phyloP scores from a whole-genome alignment of 2,329 filamentous ascomycete species.

The Trichoderma harzianum region DNA sequence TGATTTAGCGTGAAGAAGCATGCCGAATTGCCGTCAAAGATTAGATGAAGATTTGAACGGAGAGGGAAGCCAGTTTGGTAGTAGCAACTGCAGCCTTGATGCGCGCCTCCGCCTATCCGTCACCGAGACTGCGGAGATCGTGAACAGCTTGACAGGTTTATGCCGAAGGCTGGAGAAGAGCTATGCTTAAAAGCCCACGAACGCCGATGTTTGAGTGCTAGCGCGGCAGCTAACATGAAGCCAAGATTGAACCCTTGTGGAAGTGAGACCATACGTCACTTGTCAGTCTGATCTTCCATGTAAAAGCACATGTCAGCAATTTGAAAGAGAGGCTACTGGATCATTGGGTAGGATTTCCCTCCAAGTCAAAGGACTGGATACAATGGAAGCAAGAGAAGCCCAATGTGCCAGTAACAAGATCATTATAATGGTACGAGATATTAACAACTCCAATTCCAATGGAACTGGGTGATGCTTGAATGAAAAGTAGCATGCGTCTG shows the following conservation, averaged over 20 bases:
- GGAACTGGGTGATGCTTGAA: accelerated
- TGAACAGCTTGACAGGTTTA: background rate
- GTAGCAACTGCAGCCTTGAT: background rate
- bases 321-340: no score
- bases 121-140: background rate
- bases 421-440: background rate
- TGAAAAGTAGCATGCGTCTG: background rate
- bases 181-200: background rate
- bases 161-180: background rate
- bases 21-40: background rate
- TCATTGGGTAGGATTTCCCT: no score
- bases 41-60: background rate
- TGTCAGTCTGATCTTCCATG: background rate
- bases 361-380: accelerated
- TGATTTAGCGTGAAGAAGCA: background rate
- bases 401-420: background rate
- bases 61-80: background rate
- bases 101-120: background rate
- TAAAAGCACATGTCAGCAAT: background rate
- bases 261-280: background rate
- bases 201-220: background rate
- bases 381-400: background rate
- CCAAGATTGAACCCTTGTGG: background rate
- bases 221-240: background rate
- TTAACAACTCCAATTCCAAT: background rate